These are phyloP conservation scores for Brassica juncea DNA, from an alignment of 345 rosid genomes.

Conservation along the genomic window DNA sequence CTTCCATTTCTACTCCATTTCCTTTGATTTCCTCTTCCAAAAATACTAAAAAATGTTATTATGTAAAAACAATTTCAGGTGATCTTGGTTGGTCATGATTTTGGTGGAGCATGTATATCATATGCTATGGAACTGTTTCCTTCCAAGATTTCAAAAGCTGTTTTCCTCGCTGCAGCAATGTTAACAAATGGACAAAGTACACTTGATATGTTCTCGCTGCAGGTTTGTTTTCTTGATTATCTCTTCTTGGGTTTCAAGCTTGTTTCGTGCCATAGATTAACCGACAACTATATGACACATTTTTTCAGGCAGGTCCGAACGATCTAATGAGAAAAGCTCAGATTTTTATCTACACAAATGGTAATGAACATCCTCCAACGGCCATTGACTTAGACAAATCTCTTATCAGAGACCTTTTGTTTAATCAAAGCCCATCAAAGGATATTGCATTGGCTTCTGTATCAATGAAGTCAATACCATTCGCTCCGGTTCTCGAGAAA, in stretches of 20 bases:
- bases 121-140: slow-evolving; percentile 90
- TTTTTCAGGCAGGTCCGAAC: slow-evolving; percentile 64
- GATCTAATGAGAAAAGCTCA: slow-evolving; percentile 79
- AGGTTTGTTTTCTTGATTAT: slow-evolving; percentile 47
- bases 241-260: background rate
- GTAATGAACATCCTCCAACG: slow-evolving; percentile 78
- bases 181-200: slow-evolving; percentile 67
- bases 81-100: slow-evolving; percentile 91
- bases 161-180: slow-evolving; percentile 87
- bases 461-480: slow-evolving; percentile 90
- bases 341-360: slow-evolving; percentile 74
- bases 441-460: slow-evolving; percentile 93
- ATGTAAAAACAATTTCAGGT: slow-evolving; percentile 48
- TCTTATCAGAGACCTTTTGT: slow-evolving; percentile 66
- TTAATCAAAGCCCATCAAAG: slow-evolving; percentile 87
- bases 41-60: background rate
- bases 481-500: slow-evolving; percentile 91
- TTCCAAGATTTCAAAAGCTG: slow-evolving; percentile 65
- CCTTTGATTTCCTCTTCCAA: background rate
- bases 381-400: slow-evolving; percentile 87
- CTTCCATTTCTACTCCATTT: slow-evolving; percentile 3
- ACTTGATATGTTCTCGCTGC: slow-evolving; percentile 69
- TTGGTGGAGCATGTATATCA: slow-evolving; percentile 90
- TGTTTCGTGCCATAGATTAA: background rate
- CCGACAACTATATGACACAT: background rate